Conservation (phyloP, 2,329 filamentous ascomycete genomes). For the Fusarium burgessii region DNA sequence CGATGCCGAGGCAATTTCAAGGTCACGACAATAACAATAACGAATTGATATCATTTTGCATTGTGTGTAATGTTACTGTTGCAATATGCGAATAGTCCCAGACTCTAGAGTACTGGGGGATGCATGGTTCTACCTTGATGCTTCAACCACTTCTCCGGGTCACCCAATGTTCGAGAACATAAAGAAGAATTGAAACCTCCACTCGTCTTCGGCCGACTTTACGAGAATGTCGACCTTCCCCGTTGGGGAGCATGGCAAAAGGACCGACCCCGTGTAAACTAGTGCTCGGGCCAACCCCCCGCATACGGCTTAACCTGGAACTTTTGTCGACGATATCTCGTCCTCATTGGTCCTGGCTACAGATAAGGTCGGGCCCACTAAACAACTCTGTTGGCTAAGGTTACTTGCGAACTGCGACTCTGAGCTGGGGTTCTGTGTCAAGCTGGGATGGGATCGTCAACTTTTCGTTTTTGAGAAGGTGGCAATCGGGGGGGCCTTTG, state of each 20-base stretch:
- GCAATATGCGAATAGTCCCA: background rate
- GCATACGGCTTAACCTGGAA: conserved; percentile 30
- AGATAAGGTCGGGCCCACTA: conserved; percentile 31
- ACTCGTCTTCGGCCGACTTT: conserved; percentile 19
- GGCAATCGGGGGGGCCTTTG: background rate
- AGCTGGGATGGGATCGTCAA: conserved; percentile 24
- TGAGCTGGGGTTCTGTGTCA: conserved; percentile 13
- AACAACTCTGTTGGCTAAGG: conserved; percentile 24
- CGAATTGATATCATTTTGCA: no score
- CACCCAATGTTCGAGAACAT: background rate
- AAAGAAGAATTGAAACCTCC: background rate
- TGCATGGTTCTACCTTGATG: background rate
- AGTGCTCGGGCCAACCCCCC: conserved; percentile 36
- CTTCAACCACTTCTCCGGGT: background rate
- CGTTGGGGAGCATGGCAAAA: conserved; percentile 33
- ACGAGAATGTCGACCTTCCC: conserved; percentile 23
- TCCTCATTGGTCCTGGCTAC: background rate
- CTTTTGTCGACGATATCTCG: conserved; percentile 21
- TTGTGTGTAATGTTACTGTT: background rate
- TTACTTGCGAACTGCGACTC: conserved; percentile 1
- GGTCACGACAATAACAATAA: background rate
- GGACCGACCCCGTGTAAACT: conserved; percentile 26
- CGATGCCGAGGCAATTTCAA: conserved; percentile 11
- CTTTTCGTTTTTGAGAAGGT: background rate
- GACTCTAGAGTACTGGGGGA: background rate